These are phyloP conservation scores for Pneumocystis oryctolagi DNA, from an alignment of 1,139 yeast genomes.

Conservation along the genomic window DNA sequence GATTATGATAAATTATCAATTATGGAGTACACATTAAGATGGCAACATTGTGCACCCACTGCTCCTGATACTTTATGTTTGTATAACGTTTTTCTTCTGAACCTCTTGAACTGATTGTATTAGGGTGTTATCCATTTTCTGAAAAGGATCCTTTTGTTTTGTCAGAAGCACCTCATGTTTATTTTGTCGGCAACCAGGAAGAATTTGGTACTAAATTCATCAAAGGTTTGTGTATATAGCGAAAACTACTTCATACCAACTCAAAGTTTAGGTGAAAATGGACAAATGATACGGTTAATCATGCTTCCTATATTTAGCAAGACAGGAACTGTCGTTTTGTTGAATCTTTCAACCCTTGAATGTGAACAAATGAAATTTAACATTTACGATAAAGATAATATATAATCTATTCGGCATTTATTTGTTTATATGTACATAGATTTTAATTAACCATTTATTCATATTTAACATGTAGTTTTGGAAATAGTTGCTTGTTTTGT, in stretches of 20 bases:
- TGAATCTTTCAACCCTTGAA: conserved; percentile 46
- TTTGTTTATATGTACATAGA: not conserved
- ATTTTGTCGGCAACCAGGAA: conserved; percentile 74
- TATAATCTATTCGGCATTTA: not conserved
- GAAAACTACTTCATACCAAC: too few relatives aligned
- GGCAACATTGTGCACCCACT: conserved; percentile 87
- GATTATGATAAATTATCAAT: conserved; percentile 32
- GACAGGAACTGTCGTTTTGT: conserved; percentile 52
- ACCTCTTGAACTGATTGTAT: not conserved
- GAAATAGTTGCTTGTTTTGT: not conserved
- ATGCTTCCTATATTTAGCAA: conserved; percentile 54
- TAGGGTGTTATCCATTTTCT: conserved; percentile 66
- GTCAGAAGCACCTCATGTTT: conserved; percentile 66
- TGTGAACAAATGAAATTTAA: conserved; percentile 31
- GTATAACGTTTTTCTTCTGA: not conserved
- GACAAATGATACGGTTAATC: conserved; percentile 37
- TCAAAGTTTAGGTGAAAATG: conserved; percentile 20
- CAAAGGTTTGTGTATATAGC: conserved; percentile 10
- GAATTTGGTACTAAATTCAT: conserved; percentile 33
- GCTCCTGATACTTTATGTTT: conserved; percentile 80
- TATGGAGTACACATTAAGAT: conserved; percentile 53
- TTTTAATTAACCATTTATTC: not conserved
- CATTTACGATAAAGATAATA: not conserved
- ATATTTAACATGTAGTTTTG: not conserved
- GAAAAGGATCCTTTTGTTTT: conserved; percentile 70